Conservation (phyloP, 2,329 filamentous ascomycete genomes). For the Mariannaea sp. region DNA sequence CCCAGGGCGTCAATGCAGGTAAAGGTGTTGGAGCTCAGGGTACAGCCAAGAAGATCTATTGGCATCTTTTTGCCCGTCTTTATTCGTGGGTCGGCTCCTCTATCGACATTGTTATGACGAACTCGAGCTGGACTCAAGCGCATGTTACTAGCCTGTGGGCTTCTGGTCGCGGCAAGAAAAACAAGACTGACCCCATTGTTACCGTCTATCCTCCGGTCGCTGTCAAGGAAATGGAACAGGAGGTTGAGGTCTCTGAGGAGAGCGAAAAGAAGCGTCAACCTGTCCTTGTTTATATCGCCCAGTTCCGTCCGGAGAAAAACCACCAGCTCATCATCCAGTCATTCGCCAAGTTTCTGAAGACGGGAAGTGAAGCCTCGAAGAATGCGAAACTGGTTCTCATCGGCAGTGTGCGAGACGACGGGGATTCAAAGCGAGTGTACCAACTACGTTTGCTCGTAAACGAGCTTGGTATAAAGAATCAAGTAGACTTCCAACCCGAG, state of each 20-base stretch:
- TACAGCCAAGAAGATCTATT: slow-evolving; percentile 77
- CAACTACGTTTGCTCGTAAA: slow-evolving; percentile 84
- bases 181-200: slow-evolving; percentile 60
- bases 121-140: slow-evolving; percentile 89
- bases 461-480: slow-evolving; percentile 82
- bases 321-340: slow-evolving; percentile 84
- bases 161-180: slow-evolving; percentile 53
- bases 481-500: slow-evolving; percentile 86
- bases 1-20: slow-evolving; percentile 81
- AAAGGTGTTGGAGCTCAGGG: slow-evolving; percentile 75
- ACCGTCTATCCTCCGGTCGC: slow-evolving; percentile 93
- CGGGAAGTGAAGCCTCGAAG: slow-evolving; percentile 53
- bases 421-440: slow-evolving; percentile 83
- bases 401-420: slow-evolving; percentile 86
- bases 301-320: slow-evolving; percentile 98
- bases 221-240: slow-evolving; percentile 78
- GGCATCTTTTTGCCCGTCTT: slow-evolving; percentile 79
- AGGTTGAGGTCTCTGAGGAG: slow-evolving; percentile 70
- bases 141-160: slow-evolving; percentile 86
- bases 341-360: slow-evolving; percentile 76
- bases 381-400: slow-evolving; percentile 77
- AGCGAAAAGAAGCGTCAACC: slow-evolving; percentile 73
- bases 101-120: slow-evolving; percentile 95
- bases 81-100: slow-evolving; percentile 84
- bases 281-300: slow-evolving; percentile 87